These are phyloP conservation scores for Cicer pinnatifidum DNA, from an alignment of 306 rosid genomes.

Conservation along the genomic window DNA sequence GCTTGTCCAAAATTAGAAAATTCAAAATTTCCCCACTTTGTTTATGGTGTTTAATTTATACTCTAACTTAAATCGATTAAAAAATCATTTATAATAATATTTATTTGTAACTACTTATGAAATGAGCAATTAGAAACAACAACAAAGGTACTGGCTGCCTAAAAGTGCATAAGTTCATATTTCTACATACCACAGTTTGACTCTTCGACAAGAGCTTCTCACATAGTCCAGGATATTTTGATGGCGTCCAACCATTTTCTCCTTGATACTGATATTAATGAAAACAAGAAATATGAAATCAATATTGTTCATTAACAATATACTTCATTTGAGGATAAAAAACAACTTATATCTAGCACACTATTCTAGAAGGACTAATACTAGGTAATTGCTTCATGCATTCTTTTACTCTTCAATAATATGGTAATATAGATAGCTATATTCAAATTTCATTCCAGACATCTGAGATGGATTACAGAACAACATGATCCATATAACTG, in stretches of 20 bases:
- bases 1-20: not conserved
- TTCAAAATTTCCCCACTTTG: not conserved
- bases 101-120: slow-evolving; percentile 7
- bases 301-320: slow-evolving; percentile 17
- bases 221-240: slow-evolving; percentile 83
- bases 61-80: not conserved
- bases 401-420: slow-evolving; percentile 1
- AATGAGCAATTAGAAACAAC: slow-evolving; percentile 24
- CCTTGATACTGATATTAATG: slow-evolving; percentile 84
- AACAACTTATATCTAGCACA: slow-evolving; percentile 22
- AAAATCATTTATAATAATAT: slow-evolving; percentile 6
- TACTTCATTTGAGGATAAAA: slow-evolving; percentile 23
- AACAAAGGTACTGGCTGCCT: slow-evolving; percentile 20
- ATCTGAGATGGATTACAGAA: slow-evolving; percentile 8
- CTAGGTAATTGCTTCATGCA: slow-evolving; percentile 18
- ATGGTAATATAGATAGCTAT: slow-evolving; percentile 18
- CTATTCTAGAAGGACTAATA: slow-evolving; percentile 21
- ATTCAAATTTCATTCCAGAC: slow-evolving; percentile 13
- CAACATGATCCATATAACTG: slow-evolving; percentile 24
- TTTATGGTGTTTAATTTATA: slow-evolving; percentile 1
- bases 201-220: slow-evolving; percentile 88
- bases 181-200: slow-evolving; percentile 87
- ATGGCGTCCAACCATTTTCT: slow-evolving; percentile 89
- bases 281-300: slow-evolving; percentile 38
- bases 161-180: slow-evolving; percentile 35